Evolutionary conservation across 2,329 filamentous ascomycete species (phyloP), one percentile per base, ranked within the genome.

Genomic region (Pseudomassariella vexata): DNA sequence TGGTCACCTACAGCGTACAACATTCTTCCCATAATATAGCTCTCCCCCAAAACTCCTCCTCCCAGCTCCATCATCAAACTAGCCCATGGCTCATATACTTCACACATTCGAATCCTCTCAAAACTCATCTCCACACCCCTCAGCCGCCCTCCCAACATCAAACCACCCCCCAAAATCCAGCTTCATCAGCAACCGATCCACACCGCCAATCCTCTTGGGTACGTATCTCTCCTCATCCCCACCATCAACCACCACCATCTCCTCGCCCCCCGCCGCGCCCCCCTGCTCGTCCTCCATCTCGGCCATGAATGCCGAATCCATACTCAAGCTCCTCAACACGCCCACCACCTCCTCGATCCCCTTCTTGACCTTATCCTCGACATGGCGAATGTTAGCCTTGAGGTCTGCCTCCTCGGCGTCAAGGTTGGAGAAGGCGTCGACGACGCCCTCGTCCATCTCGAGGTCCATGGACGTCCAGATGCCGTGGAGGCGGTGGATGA

Each of bases 171-270:
- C 74, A 55, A 78, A 77, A 50, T 95, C 88, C 47, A 95, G 63
- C 65, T 95, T 95, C 86, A 95, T 94, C 52, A 95, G 58, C 52
- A 95, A 59, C 37, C 85, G 70, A 61, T 95, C 87, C 27, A 95
- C 77, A 1, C 87, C 85, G 0, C 85, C 85, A 4, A 86, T 75
- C 38, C 82, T 78, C 40, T 76, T 71, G 1, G 86, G 82, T 19
- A 80, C 68, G 53, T 85, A 95, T 40, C 58, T 59, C 0, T 63
- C 68, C 23, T 64, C 66, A 8, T 32, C 44, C 5, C 25, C 31
- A 9, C 29, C 36, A 2, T 23, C 40, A 5, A 36, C 38, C 9
- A 48, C 46, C 3, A 54, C 15, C 4, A 39, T 35, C 12, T 34
- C 39, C 19, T 52, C 53, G 19, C 55, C 56, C 16, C 30, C 35